phyloP scores from a whole-genome alignment of 2,329 filamentous ascomycete species.

The Pseudopithomyces chartarum region DNA sequence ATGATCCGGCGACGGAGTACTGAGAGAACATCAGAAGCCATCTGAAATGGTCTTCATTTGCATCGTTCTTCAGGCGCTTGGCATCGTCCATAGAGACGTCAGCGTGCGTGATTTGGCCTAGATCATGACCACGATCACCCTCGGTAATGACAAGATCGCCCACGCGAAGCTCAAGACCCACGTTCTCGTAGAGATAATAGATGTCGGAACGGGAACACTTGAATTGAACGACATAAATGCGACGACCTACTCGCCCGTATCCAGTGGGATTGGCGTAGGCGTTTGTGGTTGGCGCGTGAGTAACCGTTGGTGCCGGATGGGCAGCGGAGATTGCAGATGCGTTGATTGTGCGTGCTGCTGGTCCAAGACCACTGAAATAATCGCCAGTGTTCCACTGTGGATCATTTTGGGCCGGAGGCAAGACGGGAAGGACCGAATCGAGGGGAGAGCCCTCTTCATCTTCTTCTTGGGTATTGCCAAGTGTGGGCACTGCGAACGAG shows the following conservation, averaged over 20 bases:
- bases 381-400: slow-evolving; percentile 12
- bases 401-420: background rate
- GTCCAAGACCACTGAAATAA: slow-evolving; percentile 45
- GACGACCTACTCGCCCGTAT: slow-evolving; percentile 36
- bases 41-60: slow-evolving; percentile 93
- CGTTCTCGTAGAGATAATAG: slow-evolving; percentile 96
- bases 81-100: slow-evolving; percentile 88
- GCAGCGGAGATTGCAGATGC: slow-evolving; percentile 42
- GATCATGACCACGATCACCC: slow-evolving; percentile 92
- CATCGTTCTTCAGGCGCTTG: slow-evolving; percentile 87
- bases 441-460: slow-evolving; percentile 33
- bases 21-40: slow-evolving; percentile 99
- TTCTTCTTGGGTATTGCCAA: slow-evolving; percentile 40
- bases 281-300: slow-evolving; percentile 32
- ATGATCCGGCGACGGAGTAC: slow-evolving; percentile 39
- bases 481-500: slow-evolving; percentile 27
- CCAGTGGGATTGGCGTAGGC: slow-evolving; percentile 41
- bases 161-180: slow-evolving; percentile 84
- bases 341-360: slow-evolving; percentile 42
- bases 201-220: slow-evolving; percentile 95
- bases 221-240: slow-evolving; percentile 88
- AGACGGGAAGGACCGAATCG: slow-evolving; percentile 9
- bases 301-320: slow-evolving; percentile 38
- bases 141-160: slow-evolving; percentile 97
- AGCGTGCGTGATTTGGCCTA: slow-evolving; percentile 88